Conservation (phyloP, 2,329 filamentous ascomycete genomes). For the Boeremia lycopersici region DNA sequence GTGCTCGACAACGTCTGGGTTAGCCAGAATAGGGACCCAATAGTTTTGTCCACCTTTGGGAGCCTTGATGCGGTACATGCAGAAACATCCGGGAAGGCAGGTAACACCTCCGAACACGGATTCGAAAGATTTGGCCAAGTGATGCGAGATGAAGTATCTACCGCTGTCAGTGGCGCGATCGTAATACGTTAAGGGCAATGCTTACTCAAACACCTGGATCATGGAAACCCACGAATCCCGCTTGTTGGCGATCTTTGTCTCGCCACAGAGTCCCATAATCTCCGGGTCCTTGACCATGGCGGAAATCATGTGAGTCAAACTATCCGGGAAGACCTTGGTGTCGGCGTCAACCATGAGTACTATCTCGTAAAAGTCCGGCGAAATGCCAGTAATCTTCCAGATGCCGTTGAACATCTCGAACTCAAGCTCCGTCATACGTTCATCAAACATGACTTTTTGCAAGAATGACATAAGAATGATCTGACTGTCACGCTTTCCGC, state of each 20-base stretch:
- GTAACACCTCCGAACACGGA: constrained; percentile 99
- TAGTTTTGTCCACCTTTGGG: constrained; percentile 99
- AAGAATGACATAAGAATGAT: constrained; percentile 99
- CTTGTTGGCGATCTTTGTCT: constrained; percentile 99
- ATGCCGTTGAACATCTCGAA: constrained; percentile 99
- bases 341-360: constrained; percentile 99
- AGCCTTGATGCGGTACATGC: constrained; percentile 99
- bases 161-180: constrained; percentile 34
- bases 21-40: constrained; percentile 98
- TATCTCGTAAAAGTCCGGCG: constrained; percentile 95
- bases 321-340: constrained; percentile 98
- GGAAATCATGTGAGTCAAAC: constrained; percentile 96
- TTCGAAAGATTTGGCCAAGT: constrained; percentile 95
- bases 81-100: constrained; percentile 97
- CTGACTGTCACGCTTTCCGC: constrained; percentile 98
- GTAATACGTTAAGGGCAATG: constrained; percentile 23
- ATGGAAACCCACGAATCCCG: constrained; percentile 91
- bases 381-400: constrained; percentile 98
- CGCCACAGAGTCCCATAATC: constrained; percentile 98
- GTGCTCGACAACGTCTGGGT: constrained; percentile 97
- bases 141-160: constrained; percentile 95
- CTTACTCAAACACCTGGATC: constrained; percentile 94
- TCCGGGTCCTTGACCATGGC: constrained; percentile 99
- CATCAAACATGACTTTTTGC: constrained; percentile 99
- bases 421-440: constrained; percentile 98